phyloP scores from a whole-genome alignment of 192 early-diverging fungal species.

The Mortierella alpina region DNA sequence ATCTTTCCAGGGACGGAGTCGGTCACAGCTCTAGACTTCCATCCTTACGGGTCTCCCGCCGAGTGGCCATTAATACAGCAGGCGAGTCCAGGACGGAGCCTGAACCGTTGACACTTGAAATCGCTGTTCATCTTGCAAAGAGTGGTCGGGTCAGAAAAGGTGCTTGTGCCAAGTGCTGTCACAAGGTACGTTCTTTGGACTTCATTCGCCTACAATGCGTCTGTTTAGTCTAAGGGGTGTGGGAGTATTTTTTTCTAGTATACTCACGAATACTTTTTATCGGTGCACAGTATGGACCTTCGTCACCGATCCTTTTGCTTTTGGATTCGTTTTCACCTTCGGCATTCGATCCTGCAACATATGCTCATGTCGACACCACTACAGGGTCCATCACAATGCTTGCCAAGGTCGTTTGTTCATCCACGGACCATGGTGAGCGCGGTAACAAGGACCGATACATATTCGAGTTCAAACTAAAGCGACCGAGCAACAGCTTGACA shows the following conservation, averaged over 20 bases:
- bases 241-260: background rate
- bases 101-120: constrained; percentile 45
- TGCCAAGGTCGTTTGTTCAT: constrained; percentile 50
- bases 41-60: constrained; percentile 25
- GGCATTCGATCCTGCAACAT: constrained; percentile 20
- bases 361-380: constrained; percentile 42
- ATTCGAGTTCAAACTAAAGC: constrained; percentile 47
- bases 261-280: background rate
- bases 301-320: constrained; percentile 33
- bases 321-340: constrained; percentile 40
- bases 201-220: background rate
- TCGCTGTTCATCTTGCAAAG: constrained; percentile 36
- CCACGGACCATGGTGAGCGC: constrained; percentile 52
- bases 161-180: constrained; percentile 49
- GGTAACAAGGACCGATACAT: constrained; percentile 53
- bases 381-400: constrained; percentile 43
- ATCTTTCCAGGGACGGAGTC: constrained; percentile 12
- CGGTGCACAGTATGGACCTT: constrained; percentile 34
- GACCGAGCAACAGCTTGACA: constrained; percentile 23
- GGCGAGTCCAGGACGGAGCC: constrained; percentile 33
- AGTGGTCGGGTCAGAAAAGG: constrained; percentile 33
- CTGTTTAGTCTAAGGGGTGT: background rate
- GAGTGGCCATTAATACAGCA: constrained; percentile 42
- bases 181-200: constrained; percentile 24
- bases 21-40: constrained; percentile 8